Evolutionary conservation across 2,329 filamentous ascomycete genomes (phyloP), one percentile per base, ranked within the genome.

Genomic region (Epichloe baconii): DNA sequence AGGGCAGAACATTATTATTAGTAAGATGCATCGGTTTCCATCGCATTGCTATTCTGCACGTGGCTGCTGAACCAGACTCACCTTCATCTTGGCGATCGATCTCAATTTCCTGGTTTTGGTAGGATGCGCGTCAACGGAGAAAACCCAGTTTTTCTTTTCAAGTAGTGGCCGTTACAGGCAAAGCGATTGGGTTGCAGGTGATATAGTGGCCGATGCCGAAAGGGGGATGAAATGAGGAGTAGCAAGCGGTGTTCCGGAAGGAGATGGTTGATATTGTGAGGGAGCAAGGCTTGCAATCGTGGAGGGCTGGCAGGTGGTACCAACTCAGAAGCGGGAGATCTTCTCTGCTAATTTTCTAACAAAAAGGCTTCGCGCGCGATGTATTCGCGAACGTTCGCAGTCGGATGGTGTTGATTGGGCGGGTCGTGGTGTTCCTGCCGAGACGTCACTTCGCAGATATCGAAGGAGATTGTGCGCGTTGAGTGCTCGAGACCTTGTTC

Each of bases 41-140:
- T 17, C n/a, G n/a, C 21, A 12, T 31, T 19, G 4, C 35, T 7
- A 42, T 10, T 23, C 48, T 17, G 38, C 26, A 21, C 21, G 31
- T 6, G 45, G 26, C 47, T 19, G 36, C 4, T 36, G 35, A 21
- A 10, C 7, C 38, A 50, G 11, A 50, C 66, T 50, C 56, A 68
- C 68, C 63, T 71, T 71, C 68, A 71, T 71, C 34, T 60, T 66
- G 56, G 47, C 55, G 51, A 50, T 46, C 47, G 14, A 35, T 15
- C 4, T 36, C 44, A 44, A 6, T 23, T 31, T 23, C 34, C n/a
- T 21, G 50, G 8, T 10, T 12, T 12, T 35, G 5, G n/a, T 6
- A 17, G 12, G 31, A 17, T 19, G 44, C 31, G 15, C n/a, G 34
- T 14, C 26, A n/a, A 35, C 31, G 11, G 36, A 37, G 10, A n/a